phyloP scores from a whole-genome alignment of 805 yeast species.

The Kodamaea hsintzibuensis region DNA sequence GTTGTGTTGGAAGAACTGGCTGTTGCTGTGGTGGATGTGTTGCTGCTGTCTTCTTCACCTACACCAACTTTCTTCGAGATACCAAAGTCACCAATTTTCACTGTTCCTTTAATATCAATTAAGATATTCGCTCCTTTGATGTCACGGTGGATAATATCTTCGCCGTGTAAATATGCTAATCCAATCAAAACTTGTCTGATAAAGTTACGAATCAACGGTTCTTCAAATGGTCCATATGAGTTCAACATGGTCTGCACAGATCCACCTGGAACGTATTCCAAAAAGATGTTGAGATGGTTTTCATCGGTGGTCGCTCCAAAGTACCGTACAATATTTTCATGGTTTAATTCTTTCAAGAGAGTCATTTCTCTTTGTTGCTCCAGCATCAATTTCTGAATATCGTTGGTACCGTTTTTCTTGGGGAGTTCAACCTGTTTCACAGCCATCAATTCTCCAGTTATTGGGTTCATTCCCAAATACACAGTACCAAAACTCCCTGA shows the following conservation, averaged over 20 bases:
- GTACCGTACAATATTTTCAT: slow-evolving; percentile 90
- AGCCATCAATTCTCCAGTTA: slow-evolving; percentile 95
- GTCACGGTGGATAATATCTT: slow-evolving; percentile 80
- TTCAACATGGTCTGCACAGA: slow-evolving; percentile 63
- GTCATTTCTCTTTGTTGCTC: slow-evolving; percentile 85
- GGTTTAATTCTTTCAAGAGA: slow-evolving; percentile 75
- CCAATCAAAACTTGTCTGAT: slow-evolving; percentile 77
- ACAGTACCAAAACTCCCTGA: slow-evolving; percentile 95
- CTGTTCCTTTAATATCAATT: slow-evolving; percentile 77
- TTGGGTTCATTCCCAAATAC: slow-evolving; percentile 85
- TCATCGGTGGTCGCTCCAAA: slow-evolving; percentile 83
- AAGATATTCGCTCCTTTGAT: slow-evolving; percentile 87
- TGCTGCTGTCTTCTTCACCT: slow-evolving; percentile 24
- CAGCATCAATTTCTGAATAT: slow-evolving; percentile 52
- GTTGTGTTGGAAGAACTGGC: background rate
- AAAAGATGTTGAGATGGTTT: slow-evolving; percentile 71
- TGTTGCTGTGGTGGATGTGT: background rate
- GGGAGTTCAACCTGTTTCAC: slow-evolving; percentile 89
- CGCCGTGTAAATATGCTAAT: slow-evolving; percentile 68
- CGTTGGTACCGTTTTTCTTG: slow-evolving; percentile 34
- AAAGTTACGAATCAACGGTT: slow-evolving; percentile 69
- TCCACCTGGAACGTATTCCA: slow-evolving; percentile 45
- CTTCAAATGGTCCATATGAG: slow-evolving; percentile 80
- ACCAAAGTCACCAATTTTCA: slow-evolving; percentile 86
- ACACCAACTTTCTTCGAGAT: slow-evolving; percentile 52